These are phyloP conservation scores for Syzygium syzygioides DNA, from an alignment of 441 rosid species.

Conservation along the genomic window DNA sequence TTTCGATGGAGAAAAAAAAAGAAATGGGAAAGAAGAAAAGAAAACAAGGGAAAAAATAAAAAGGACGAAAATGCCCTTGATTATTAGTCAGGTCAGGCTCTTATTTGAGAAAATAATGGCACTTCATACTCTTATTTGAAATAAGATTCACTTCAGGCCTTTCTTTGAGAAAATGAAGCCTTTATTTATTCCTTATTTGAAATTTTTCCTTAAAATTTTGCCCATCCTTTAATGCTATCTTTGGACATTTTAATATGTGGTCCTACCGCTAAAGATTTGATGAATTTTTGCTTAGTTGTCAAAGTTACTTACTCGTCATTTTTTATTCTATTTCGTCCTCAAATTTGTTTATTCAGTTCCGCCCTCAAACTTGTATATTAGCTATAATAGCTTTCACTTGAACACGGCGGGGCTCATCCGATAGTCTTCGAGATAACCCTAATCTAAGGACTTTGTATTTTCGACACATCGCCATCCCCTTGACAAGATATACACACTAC, in stretches of 20 bases:
- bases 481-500: not conserved
- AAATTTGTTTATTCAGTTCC: not conserved
- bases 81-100: fast-evolving
- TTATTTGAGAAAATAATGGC: too few species aligned
- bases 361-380: not conserved
- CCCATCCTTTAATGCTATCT: not conserved
- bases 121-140: too few species aligned
- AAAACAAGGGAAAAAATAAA: too few species aligned
- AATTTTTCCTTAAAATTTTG: not conserved
- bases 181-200: too few species aligned
- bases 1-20: too few species aligned
- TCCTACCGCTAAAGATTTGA: not conserved
- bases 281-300: not conserved
- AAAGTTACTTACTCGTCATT: not conserved
- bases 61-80: too few species aligned
- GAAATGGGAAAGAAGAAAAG: too few species aligned
- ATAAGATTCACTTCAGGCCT: too few species aligned
- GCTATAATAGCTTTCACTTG: not conserved
- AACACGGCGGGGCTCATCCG: not conserved
- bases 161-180: too few species aligned
- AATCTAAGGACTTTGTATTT: not conserved
- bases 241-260: not conserved
- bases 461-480: not conserved
- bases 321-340: not conserved
- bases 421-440: not conserved